These are phyloP conservation scores for Aspergillus campestris DNA, from an alignment of 495 filamentous ascomycete species.

Conservation along the genomic window DNA sequence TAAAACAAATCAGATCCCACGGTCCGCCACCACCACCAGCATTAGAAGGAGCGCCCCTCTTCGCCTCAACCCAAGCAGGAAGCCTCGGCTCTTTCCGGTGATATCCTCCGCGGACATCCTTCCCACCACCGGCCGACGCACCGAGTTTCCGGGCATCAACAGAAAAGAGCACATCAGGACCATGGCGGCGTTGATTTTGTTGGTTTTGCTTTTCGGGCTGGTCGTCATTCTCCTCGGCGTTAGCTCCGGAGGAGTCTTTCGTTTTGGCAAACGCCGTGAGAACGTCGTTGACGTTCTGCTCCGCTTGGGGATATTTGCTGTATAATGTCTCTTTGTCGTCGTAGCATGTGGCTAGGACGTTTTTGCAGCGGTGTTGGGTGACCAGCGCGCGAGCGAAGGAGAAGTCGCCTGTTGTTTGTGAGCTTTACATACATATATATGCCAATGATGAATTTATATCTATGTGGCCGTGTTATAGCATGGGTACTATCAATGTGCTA, in stretches of 20 bases:
- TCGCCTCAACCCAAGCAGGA: constrained; percentile 25
- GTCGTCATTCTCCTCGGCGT: background rate
- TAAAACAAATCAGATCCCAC: constrained; percentile 80
- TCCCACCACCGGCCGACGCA: constrained; percentile 30
- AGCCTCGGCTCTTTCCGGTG: constrained; percentile 19
- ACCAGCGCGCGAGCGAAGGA: constrained; percentile 75
- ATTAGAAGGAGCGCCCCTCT: background rate
- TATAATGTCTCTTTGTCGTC: constrained; percentile 46
- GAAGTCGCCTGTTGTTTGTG: constrained; percentile 55
- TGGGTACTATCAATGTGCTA: constrained; percentile 2
- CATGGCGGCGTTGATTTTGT: constrained; percentile 10
- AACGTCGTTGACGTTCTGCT: constrained; percentile 49
- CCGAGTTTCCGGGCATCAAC: constrained; percentile 69
- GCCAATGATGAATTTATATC: background rate
- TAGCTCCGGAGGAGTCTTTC: background rate
- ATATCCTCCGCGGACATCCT: constrained; percentile 31
- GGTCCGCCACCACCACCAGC: constrained; percentile 27
- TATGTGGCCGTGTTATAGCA: background rate
- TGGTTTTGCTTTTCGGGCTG: constrained; percentile 3
- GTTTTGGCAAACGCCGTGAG: constrained; percentile 6
- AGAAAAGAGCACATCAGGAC: constrained; percentile 51
- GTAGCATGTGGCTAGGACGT: constrained; percentile 56
- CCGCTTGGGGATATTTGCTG: constrained; percentile 71
- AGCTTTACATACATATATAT: constrained; percentile 5
- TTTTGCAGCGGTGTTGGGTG: constrained; percentile 57